Evolutionary conservation across 2,329 filamentous ascomycete species (phyloP).

Genomic region (Monilinia polystroma): DNA sequence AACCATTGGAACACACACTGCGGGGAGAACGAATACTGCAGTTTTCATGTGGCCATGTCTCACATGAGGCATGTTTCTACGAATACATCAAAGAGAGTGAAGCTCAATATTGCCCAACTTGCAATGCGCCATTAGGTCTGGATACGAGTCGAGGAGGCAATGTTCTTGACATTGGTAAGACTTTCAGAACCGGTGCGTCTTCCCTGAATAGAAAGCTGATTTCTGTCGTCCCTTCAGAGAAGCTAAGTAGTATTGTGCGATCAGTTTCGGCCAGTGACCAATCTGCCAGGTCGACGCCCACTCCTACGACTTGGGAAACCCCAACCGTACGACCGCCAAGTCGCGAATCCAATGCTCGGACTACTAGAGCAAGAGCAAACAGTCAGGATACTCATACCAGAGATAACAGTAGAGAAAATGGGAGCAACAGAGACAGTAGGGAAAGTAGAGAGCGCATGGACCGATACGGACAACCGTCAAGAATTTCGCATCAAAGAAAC

Average conservation of each 20-base stretch:
- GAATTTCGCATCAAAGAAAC: constrained; percentile 62
- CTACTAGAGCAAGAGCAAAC: constrained; percentile 38
- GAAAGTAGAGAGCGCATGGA: constrained; percentile 53
- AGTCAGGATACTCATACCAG: constrained; percentile 36
- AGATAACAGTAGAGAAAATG: constrained; percentile 41
- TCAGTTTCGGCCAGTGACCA: constrained; percentile 69
- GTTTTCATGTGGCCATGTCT: constrained; percentile 95
- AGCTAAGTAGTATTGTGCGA: constrained; percentile 89
- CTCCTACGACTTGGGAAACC: constrained; percentile 67
- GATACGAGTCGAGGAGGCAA: constrained; percentile 92
- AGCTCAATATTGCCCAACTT: constrained; percentile 89
- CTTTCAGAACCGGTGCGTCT: constrained; percentile 40
- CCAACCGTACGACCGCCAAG: constrained; percentile 57
- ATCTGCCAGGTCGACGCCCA: constrained; percentile 43
- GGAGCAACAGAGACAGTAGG: constrained; percentile 38
- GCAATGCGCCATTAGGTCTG: constrained; percentile 84
- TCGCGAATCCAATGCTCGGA: constrained; percentile 40
- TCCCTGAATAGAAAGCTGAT: constrained; percentile 33
- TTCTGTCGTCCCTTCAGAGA: constrained; percentile 58
- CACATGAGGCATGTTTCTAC: constrained; percentile 97
- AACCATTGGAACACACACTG: constrained; percentile 91
- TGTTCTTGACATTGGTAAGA: constrained; percentile 80
- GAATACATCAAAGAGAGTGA: constrained; percentile 96
- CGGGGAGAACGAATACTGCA: constrained; percentile 92
- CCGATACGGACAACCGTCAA: constrained; percentile 40